Percentiles rank a stretch among this genome's conserved stretches.
phyloP scores from a whole-genome alignment of 495 filamentous ascomycete genomes.

The Hypoxylon intermedium region DNA sequence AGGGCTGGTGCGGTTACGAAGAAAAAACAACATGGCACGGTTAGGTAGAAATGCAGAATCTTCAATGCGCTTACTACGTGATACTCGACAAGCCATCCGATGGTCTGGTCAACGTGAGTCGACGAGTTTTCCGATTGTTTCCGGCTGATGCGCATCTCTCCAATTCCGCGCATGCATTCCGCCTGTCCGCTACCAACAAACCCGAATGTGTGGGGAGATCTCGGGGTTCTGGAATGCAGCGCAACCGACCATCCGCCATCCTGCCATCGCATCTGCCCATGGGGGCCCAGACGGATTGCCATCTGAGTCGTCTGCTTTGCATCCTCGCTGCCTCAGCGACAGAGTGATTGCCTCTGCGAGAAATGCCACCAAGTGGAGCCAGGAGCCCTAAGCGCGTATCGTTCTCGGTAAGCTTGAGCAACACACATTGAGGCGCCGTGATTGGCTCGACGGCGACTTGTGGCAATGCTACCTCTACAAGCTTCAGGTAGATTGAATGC shows the following conservation, averaged over 20 bases:
- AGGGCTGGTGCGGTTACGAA: slow-evolving; percentile 5
- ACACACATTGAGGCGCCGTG: not conserved
- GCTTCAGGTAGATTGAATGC: slow-evolving; percentile 9
- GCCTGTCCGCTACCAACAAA: slow-evolving; percentile 16
- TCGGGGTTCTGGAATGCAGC: slow-evolving; percentile 27
- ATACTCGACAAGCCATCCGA: slow-evolving; percentile 3
- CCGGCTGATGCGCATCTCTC: slow-evolving; percentile 9
- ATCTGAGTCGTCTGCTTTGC: not conserved
- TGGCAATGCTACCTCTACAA: slow-evolving; percentile 8
- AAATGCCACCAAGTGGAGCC: slow-evolving; percentile 10
- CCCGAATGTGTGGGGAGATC: slow-evolving; percentile 26
- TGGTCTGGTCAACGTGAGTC: not conserved
- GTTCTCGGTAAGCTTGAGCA: slow-evolving; percentile 21
- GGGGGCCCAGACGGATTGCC: slow-evolving; percentile 17
- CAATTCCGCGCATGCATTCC: slow-evolving; percentile 10
- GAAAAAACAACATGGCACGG: not conserved
- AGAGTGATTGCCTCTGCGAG: not conserved
- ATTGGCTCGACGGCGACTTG: slow-evolving; percentile 12
- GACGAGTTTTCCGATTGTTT: slow-evolving; percentile 25
- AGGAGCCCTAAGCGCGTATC: slow-evolving; percentile 7
- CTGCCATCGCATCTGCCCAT: slow-evolving; percentile 2
- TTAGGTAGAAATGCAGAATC: slow-evolving; percentile 27
- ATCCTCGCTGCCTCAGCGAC: not conserved
- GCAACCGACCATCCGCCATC: slow-evolving; percentile 24
- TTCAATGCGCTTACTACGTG: slow-evolving; percentile 26